phyloP scores from a whole-genome alignment of 305 asterid genomes.

The Euphrasia arctica region DNA sequence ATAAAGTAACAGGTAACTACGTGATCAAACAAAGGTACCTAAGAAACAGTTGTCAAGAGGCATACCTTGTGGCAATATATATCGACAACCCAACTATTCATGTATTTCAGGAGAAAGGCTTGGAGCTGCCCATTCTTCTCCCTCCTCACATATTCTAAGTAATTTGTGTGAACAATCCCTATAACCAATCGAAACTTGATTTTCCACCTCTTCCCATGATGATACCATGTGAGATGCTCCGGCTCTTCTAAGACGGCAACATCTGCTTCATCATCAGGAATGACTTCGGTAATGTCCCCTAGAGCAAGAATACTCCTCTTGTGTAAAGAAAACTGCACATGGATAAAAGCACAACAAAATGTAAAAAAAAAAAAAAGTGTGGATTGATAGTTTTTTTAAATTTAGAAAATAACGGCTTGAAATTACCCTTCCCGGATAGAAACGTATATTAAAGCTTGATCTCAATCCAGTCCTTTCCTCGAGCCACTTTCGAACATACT shows the following conservation, averaged over 20 bases:
- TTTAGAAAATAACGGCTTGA: slow-evolving; percentile 18
- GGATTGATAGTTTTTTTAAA: background rate
- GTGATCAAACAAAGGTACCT: background rate
- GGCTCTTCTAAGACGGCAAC: slow-evolving; percentile 99
- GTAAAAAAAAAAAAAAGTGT: background rate
- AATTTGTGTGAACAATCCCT: slow-evolving; percentile 95
- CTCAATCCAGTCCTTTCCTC: slow-evolving; percentile 73
- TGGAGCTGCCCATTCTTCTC: slow-evolving; percentile 73
- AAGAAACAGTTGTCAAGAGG: slow-evolving; percentile 20
- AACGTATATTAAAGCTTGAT: slow-evolving; percentile 50
- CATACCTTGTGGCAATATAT: slow-evolving; percentile 93
- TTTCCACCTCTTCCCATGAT: slow-evolving; percentile 98
- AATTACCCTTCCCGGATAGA: slow-evolving; percentile 90
- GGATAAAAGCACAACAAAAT: background rate
- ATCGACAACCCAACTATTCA: slow-evolving; percentile 84
- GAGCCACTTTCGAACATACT: slow-evolving; percentile 78
- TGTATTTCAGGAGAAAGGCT: slow-evolving; percentile 72
- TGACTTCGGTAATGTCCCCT: slow-evolving; percentile 88
- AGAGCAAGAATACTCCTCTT: slow-evolving; percentile 92
- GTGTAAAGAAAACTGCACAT: slow-evolving; percentile 69
- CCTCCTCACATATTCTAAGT: slow-evolving; percentile 85
- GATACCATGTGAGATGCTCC: slow-evolving; percentile 99
- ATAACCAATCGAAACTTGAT: slow-evolving; percentile 70
- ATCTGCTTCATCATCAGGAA: slow-evolving; percentile 91
- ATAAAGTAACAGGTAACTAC: background rate